Evolutionary conservation across 257 asterid genomes (phyloP), one percentile per base, ranked within the genome.

Genomic region (Scutellaria barbata): DNA sequence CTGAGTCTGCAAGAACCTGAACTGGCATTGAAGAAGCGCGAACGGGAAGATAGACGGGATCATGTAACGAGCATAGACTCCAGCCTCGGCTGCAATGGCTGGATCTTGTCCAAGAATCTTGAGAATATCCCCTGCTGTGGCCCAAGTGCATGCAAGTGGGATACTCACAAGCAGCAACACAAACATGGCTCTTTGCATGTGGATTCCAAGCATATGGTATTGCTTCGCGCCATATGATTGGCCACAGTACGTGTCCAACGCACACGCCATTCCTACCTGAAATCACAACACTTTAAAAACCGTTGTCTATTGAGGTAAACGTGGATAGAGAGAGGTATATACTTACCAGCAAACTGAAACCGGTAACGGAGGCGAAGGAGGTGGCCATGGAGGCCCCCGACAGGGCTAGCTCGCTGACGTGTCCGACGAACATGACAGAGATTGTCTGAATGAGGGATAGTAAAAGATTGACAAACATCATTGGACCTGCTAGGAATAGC

Each of bases 341-440:
- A 22, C 82, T 64, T 9, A 87, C 92, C 82, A 83, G 63, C 41
- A 87, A 76, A 58, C 87, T 80, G 76, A 83, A 81, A 17, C 90
- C 90, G 5, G 89, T 83, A 48, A 85, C 90, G 25, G 87, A 81
- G 40, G 87, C 90, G 53, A 87, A 87, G 16, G 90, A 85, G 74
- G 93, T 83, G 77, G 93, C 90, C 90, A 85, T 87, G 9, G 93
- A 83, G 16, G 93, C 90, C 40, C 93, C 93, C 35, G 93, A 83
- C 39, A 87, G 90, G 50, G 90, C 83, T 0, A 87, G 63, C 18
- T 87, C 93, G 40, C 90, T 86, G 1, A 73, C 85, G 56, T 87
- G 93, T 20, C 93, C 93, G 5, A 85, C 93, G 54, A 85, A 87
- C 93, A 87, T 87, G 3, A 87, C 83, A 3, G 93, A 87, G 42